Evolutionary conservation across 2,329 filamentous ascomycete genomes (phyloP).

Genomic region (Hortaea sp.): DNA sequence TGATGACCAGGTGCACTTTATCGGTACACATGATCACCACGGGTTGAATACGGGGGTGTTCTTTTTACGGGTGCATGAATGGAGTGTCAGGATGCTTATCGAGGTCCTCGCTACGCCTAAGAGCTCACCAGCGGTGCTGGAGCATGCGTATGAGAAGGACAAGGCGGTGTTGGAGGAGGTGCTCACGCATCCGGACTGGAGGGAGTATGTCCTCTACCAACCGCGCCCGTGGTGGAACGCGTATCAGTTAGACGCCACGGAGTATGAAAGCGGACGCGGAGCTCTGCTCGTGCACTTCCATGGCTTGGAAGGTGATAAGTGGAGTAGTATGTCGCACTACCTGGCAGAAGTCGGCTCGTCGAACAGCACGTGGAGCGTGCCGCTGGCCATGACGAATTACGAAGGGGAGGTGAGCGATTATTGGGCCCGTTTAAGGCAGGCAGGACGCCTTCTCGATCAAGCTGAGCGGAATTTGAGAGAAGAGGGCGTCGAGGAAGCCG

Average conservation of each 20-base stretch:
- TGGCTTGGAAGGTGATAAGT: conserved; percentile 12
- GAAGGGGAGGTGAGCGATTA: conserved; percentile 10
- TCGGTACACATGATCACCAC: conserved; percentile 18
- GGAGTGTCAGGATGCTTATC: conserved; percentile 14
- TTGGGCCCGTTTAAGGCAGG: conserved; percentile 12
- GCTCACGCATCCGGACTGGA: conserved; percentile 3
- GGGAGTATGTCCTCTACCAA: conserved; percentile 7
- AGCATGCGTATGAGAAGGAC: conserved; percentile 12
- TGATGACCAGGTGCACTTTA: conserved; percentile 12
- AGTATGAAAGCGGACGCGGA: conserved; percentile 8
- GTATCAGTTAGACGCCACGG: conserved; percentile 23
- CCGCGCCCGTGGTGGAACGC: conserved; percentile 19
- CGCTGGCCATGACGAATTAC: conserved; percentile 13
- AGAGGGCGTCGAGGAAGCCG: not conserved
- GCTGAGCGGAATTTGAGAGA: conserved; percentile 2
- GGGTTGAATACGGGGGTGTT: conserved; percentile 23
- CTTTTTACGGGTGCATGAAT: conserved; percentile 21
- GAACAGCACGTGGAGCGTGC: conserved; percentile 5
- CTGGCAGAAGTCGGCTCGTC: conserved; percentile 7
- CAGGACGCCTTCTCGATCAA: conserved; percentile 3
- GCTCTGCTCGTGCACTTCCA: conserved; percentile 16
- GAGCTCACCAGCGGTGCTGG: conserved; percentile 1
- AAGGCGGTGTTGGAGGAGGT: conserved; percentile 8
- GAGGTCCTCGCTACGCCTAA: conserved; percentile 12
- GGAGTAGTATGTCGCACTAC: conserved; percentile 13